Evolutionary conservation across 1,139 yeast species (phyloP), one percentile per base, ranked within the genome.

Genomic region (Yamadazyma dushanensis): DNA sequence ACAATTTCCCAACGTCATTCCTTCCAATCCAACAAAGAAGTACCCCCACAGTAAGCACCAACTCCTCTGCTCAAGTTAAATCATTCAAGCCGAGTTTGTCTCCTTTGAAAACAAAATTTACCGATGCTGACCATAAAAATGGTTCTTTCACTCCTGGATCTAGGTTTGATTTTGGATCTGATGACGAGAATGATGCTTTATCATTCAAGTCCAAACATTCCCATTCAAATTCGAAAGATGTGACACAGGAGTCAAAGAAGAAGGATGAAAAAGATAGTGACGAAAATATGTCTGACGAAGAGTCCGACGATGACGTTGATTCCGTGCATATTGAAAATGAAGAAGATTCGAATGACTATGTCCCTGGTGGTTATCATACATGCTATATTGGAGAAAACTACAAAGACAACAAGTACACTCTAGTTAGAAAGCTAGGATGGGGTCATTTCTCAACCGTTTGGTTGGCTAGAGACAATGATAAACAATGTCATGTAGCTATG

Each of bases 301-400:
- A 63, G 16, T 67, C 61, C 3, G 68, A 61, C 7, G 66, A 58
- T 18, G 70, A 63, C 2, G 55, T 47, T 2, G 58, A 55, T 8
- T 59, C 63, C 1, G 59, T 68, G 15, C 63, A 68, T 32, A 67
- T 74, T 11, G 73, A 70, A 31, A 75, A 76, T 42, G 94, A 84
- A 54, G 94, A 84, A 54, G 78, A 77, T 42, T 66, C 70, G 18
- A 70, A 72, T 32, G 96, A 88, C 54, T 88, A 88, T 57, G 73
- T 78, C 38, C 73, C 76, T 13, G 96, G 96, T 5, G 96, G 96
- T 1, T 88, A 88, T 58, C 96, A 88, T 51, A 94, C 96, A 0
- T 89, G 89, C 19, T 72, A 64, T 43, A 73, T 84, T 29, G 95
- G 95, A 10, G 96, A 88, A 53, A 61, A 62, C 13, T 83, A 81